Base-by-base conservation (phyloP, 306 rosid species). In the Lupinus albus region DNA sequence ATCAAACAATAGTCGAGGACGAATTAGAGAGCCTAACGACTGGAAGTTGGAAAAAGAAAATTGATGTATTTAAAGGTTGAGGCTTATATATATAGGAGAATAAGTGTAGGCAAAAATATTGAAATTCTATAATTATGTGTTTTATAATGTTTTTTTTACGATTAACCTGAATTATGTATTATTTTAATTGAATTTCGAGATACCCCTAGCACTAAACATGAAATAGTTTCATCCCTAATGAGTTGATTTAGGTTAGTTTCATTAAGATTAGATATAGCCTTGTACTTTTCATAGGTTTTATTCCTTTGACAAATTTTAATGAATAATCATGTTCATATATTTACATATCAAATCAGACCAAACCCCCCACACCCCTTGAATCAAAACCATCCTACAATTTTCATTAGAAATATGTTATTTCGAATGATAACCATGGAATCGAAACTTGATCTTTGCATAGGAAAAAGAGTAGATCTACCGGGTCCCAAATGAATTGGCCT, bases 41-140 rank as follows among this genome's bases (percentile, higher is more conserved):
- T 20, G 46, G 3, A 57, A 4, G 42, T 36, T 44, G 51, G 70
- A 18, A 18, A 70, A 56, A 55, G 41, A 63, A 64, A 14, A 17
- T 20, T 47, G 35, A 56, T 61, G 69, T 41, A 38, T 18, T 51
- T 32, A 13, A 51, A 53, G 3, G 35, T 32, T 39, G 71, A 67
- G 74, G 14, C 15, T 60, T 67, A 72, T 59, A 73, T 68, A 73
- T 68, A 60, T 4, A 66, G 7, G 71, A 44, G 55, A 52, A 67
- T 30, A 57, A 52, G 9, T 17, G n/a, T 71, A 64, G 46, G 65
- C 18, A 62, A 78, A 44, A 66, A n/a, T 18, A 14, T 57, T 71
- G 33, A 36, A 21, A 32, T 39, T 57, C 61, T 11, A 71, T 13
- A 3, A 48, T 33, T 62, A 20, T 20, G 1, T 25, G 4, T 21